Evolutionary conservation across 768 basidiomycete genomes (phyloP), one percentile per base, ranked within the genome.

Genomic region (Rhizopogon sp.): DNA sequence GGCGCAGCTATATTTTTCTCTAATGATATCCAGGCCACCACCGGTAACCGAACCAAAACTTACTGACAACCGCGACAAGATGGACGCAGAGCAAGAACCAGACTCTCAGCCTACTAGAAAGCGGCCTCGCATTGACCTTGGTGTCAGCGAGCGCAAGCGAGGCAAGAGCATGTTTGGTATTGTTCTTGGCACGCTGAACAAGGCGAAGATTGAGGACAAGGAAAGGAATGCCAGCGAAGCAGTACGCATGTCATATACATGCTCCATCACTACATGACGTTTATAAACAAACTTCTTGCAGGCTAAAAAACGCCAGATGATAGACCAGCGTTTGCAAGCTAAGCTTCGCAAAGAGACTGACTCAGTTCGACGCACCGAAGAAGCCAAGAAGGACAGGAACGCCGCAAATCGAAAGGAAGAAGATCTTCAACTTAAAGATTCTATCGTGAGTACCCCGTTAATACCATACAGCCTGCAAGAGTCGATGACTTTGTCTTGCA

Each of bases 131-230:
- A 76, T 91, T 58, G 87, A 90, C 69, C 75, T 91, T 61, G 74
- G 73, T 56, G 72, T 76, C 46, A 77, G 84, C 63, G 87, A 88
- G 69, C 81, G 87, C 64, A 90, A 87, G 73, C 86, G 88, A 64
- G 90, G 90, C 68, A 90, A 88, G 81, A 83, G 81, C 74, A 89
- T 91, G 87, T 89, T 93, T 74, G 90, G 89, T 58, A 76, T 92
- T 60, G 76, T 91, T 60, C 71, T 93, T 55, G 88, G 88, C 51
- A 93, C 90, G 60, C 80, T 93, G 58, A 89, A 86, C 74, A 89
- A 88, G 76, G 90, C 90, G 60, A 91, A 90, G 75, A 85, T 80
- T 60, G 90, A 93, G 75, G 90, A 90, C 70, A 86, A 88, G 67
- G 84, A 88, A 76, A 77, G 89, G 56, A 89, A 79, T 66, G 84